These are phyloP conservation scores for Cercospora berteroae DNA, from an alignment of 2,329 filamentous ascomycete genomes.

Conservation along the genomic window DNA sequence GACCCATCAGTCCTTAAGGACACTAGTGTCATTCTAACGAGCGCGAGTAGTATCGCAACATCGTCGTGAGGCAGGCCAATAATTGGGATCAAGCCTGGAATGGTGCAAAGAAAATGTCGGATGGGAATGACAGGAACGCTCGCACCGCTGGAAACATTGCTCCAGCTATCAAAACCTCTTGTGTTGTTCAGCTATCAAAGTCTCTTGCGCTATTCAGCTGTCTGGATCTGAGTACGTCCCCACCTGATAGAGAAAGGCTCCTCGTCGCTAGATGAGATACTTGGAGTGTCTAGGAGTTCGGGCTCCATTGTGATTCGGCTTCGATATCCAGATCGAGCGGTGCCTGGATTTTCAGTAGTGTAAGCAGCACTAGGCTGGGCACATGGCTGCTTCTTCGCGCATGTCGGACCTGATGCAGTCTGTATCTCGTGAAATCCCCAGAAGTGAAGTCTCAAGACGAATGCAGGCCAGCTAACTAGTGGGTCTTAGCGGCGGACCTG, in stretches of 20 bases:
- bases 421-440: background rate
- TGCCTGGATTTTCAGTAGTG: too few relatives aligned
- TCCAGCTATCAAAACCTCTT: too few relatives aligned
- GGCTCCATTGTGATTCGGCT: background rate
- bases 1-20: background rate
- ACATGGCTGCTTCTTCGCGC: too few relatives aligned
- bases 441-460: background rate
- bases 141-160: too few relatives aligned
- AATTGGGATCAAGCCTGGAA: background rate
- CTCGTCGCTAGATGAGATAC: too few relatives aligned
- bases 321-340: background rate
- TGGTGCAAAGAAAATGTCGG: background rate
- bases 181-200: too few relatives aligned
- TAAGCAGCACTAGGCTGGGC: too few relatives aligned
- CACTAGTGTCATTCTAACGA: background rate
- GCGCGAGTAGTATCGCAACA: background rate
- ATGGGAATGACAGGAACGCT: background rate
- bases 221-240: too few relatives aligned
- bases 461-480: background rate
- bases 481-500: background rate
- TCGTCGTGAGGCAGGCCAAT: background rate
- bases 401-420: background rate
- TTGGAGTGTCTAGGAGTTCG: background rate
- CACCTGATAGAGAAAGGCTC: too few relatives aligned
- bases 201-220: too few relatives aligned